Evolutionary conservation across 192 early-diverging fungal species (phyloP), one percentile per base, ranked within the genome.

Genomic region (Backusella sp.): DNA sequence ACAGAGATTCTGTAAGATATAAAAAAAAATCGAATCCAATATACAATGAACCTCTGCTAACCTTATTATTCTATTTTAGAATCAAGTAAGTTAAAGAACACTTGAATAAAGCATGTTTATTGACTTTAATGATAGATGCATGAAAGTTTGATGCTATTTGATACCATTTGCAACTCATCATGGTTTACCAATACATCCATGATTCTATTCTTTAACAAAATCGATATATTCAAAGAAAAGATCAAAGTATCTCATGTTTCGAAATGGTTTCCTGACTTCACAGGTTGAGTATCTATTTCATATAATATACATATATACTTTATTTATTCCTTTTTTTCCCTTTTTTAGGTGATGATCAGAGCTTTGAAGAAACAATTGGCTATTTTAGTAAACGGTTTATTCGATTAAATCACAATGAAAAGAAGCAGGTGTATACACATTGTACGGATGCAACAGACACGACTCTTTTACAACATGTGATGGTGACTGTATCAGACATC

Each of bases 151-250:
- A 87, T 87, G 80, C 65, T 90, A 11, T 90, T 89, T 53, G 88
- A 89, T 70, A 81, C 82, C 28, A 88, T 90, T 72, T 88, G 88
- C 69, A 90, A 90, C 35, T 89, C 88, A 0, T 76, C 82, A 73
- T 88, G 88, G 88, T 90, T 90, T 73, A 79, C 80, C 23, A 84
- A 89, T 39, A 90, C 88, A 2, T 84, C 86, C 26, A 90, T 90
- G 80, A 90, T 90, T 37, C 59, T 90, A 9, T 90, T 90, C 59
- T 66, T 90, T 66, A 90, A 90, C 74, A 90, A 90, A 76, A 88
- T 88, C 3, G 88, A 90, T 73, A 86, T 90, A 28, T 90, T 90
- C 65, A 77, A 83, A 65, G 42, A 81, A 42, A 90, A 90, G 66
- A 88, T 90, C 39, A 11, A 72, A 17, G 49, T 69, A 8, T 84